Evolutionary conservation across 495 filamentous ascomycete species (phyloP).

Genomic region (Diplogelasinospora grovesii): DNA sequence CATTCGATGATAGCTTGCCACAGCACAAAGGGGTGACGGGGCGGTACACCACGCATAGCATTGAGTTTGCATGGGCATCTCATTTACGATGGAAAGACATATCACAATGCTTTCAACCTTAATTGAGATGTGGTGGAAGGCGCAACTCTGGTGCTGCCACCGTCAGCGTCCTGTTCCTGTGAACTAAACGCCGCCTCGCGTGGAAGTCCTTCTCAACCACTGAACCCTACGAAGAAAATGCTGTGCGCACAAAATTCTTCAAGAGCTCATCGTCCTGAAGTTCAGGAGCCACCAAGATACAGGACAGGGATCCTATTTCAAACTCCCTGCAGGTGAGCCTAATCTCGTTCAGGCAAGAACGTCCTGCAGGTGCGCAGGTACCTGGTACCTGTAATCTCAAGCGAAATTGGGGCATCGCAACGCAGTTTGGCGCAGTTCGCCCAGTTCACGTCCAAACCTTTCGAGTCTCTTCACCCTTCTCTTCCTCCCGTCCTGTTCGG

Average conservation of each 20-base stretch:
- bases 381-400: constrained; percentile 21
- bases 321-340: constrained; percentile 13
- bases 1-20: too few species aligned
- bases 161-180: too few species aligned
- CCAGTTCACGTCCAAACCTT: constrained; percentile 11
- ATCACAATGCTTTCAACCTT: not conserved
- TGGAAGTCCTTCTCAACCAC: too few species aligned
- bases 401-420: constrained; percentile 28
- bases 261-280: too few species aligned
- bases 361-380: constrained; percentile 11
- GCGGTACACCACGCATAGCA: too few species aligned
- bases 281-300: not conserved
- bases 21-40: too few species aligned
- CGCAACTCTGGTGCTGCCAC: too few species aligned
- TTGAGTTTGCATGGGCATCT: too few species aligned
- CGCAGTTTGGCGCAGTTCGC: not conserved
- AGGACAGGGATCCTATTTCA: constrained; percentile 12
- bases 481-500: constrained; percentile 15
- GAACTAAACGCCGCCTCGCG: too few species aligned
- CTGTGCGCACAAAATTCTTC: too few species aligned
- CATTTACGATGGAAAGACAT: not conserved
- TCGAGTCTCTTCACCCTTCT: constrained; percentile 4
- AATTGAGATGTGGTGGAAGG: too few species aligned
- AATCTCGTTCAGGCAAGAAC: constrained; percentile 23
- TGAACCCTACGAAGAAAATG: too few species aligned